Base-by-base conservation (phyloP, 78 protist genomes). In the Cavenderia fasciculata region DNA sequence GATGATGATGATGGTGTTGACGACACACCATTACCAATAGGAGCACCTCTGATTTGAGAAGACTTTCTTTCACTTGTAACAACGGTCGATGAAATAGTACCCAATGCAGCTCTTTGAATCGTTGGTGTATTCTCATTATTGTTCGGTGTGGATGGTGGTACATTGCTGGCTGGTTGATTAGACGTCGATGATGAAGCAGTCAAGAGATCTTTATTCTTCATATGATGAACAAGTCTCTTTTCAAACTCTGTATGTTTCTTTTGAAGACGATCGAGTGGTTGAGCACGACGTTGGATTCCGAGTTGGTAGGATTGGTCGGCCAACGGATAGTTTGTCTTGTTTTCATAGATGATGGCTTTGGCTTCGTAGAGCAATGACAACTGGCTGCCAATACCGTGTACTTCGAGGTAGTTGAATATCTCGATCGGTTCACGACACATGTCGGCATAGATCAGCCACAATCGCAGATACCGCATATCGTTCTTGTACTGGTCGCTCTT, bases 401-500 rank as follows among this genome's bases (percentile, higher is more conserved):
- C 62, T 34, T 87, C 88, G 19, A 87, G 46, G 38, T 70, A 87
- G 59, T 69, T 16, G n/a, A 87, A 87, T 16, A 87, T 62, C 11
- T 73, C 93, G 10, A 87, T 34, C 29, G 93, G 93, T 47, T 87
- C 93, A 51, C 88, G 52, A 29, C 93, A 87, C 86, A 74, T 71
- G 40, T 87, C 93, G 1, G 93, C 93, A 74, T 87, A 87, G 6
- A 77, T 65, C 34, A 87, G 73, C 93, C 93, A 87, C 46, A 87
- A 29, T 52, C 75, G 40, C 36, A 87, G 10, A 70, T 87, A 87
- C 14, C 93, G 27, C 25, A 40, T 71, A 47, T 87, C 86, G 21
- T 87, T 87, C 38, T 51, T 87, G 40, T 87, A 87, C 19, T 74
- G 57, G 12, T 87, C 93, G 0, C 23, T 23, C 18, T 47, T 14